Base-by-base conservation (phyloP, 495 filamentous ascomycete species). In the Achaetomiella virescens region DNA sequence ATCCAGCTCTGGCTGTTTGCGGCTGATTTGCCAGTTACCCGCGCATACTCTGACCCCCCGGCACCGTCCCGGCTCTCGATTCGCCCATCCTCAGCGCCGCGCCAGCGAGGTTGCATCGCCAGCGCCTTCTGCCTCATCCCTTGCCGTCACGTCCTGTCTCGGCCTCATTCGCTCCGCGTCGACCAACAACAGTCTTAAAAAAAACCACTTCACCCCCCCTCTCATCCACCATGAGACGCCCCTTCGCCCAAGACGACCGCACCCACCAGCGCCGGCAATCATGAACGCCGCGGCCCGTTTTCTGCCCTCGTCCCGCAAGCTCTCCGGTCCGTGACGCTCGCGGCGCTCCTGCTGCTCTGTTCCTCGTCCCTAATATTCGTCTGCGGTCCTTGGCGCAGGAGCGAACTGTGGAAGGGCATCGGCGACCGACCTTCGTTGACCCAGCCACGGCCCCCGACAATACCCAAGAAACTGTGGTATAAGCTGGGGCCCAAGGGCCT, bases 381-480 rank as follows among this genome's bases (percentile, higher is more conserved):
- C 5, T 42, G 22, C 18, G 22, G 6, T 3, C 22, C n/a, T 42
- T 42, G 40, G 40, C 17, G 17, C 18, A 17, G 17, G 10, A 42
- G 18, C 40, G 40, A 42, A 20, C 40, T 4, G 6, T 42, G 40
- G 40, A n/a, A n/a, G n/a, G 17, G 17, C 18, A 20, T 42, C 2
- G 12, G 40, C 40, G 7, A 2, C 40, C 17, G 17, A 10, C 17
- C 6, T 20, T 6, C 40, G 17, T 20, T 20, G 3, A 6, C 17
- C 17, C 40, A 20, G 17, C 40, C 40, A 9, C 17, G 17, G 40
- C 40, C 6, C n/a, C 40, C 40, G 7, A 42, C 17, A 9, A 55
- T 55, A 14, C 54, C 54, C 15, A 50, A 37, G 37, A 49, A 57
- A 36, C 25, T 57, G n/a, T 59, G 56, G 56, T 59, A 59, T 36